Percentiles rank a stretch among this genome's conserved stretches.
Conservation (phyloP, 164 flowering plant genomes). For the Macadamia integrifolia region DNA sequence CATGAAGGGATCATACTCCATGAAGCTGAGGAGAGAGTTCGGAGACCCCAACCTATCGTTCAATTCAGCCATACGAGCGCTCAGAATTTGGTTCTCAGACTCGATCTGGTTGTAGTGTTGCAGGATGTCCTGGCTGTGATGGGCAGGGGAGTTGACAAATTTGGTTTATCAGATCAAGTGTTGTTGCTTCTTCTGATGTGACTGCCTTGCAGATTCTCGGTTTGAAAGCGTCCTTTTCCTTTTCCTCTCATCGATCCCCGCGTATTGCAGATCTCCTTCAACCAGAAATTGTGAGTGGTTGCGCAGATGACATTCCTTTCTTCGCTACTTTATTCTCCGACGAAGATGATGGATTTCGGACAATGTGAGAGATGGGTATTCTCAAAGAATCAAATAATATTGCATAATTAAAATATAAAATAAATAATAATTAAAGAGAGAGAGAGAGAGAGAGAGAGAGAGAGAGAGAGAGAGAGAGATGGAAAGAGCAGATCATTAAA, state of each 20-base stretch:
- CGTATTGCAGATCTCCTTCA: constrained; percentile 31
- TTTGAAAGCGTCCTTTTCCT: constrained; percentile 60
- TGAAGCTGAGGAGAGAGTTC: constrained; percentile 40
- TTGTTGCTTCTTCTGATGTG: constrained; percentile 56
- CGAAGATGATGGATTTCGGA: background rate
- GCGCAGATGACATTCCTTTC: constrained; percentile 18
- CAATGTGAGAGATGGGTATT: background rate
- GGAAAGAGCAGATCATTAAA: background rate
- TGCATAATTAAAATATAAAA: background rate
- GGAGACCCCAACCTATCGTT: constrained; percentile 37
- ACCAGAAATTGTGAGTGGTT: constrained; percentile 38
- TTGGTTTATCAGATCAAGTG: constrained; percentile 38
- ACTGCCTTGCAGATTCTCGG: constrained; percentile 61
- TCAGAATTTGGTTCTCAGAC: constrained; percentile 39
- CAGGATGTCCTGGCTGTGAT: constrained; percentile 24
- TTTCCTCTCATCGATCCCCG: constrained; percentile 40
- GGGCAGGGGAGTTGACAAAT: constrained; percentile 16
- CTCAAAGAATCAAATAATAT: background rate
- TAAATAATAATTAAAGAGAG: too few relatives aligned
- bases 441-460: background rate
- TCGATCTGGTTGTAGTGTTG: constrained; percentile 24
- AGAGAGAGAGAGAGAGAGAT: background rate
- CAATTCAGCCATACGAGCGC: constrained; percentile 44
- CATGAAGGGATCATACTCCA: constrained; percentile 33
- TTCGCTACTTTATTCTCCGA: too few relatives aligned